Evolutionary conservation across 2,329 filamentous ascomycete species (phyloP).

Genomic region (Penicillium sp.): DNA sequence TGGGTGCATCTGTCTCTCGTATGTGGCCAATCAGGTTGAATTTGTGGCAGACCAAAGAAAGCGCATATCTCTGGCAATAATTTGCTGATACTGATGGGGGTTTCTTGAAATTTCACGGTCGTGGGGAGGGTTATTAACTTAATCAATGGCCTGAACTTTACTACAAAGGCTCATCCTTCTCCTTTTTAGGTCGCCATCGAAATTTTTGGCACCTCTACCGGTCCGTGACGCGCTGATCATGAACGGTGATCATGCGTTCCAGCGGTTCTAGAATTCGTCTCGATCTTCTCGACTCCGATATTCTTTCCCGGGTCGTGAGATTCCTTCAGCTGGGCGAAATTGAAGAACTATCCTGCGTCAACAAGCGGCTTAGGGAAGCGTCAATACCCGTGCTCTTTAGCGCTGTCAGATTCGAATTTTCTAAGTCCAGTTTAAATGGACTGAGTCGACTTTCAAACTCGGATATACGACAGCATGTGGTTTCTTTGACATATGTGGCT

Average conservation of each 20-base stretch:
- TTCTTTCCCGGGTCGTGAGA: background rate
- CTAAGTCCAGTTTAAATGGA: background rate
- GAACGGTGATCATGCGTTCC: background rate
- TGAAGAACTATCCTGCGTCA: constrained; percentile 3
- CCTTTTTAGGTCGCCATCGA: background rate
- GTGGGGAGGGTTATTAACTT: no score
- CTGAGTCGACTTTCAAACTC: background rate
- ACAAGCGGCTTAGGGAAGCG: constrained; percentile 1
- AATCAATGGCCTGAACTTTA: background rate
- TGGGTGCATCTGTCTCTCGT: background rate
- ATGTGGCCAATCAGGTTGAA: background rate
- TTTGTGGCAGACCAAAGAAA: background rate
- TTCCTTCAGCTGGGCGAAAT: background rate
- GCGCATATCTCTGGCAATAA: background rate
- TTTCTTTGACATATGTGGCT: background rate
- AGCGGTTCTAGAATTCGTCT: background rate
- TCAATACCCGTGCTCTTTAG: background rate
- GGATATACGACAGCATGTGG: constrained; percentile 1
- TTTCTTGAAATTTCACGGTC: background rate
- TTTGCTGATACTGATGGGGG: background rate
- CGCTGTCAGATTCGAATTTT: constrained; percentile 4
- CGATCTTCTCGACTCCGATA: background rate
- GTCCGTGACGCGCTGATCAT: background rate
- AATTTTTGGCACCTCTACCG: background rate
- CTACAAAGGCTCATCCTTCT: background rate